phyloP scores from a whole-genome alignment of 2,329 filamentous ascomycete species.

The Zymoseptoria pseudotritici region DNA sequence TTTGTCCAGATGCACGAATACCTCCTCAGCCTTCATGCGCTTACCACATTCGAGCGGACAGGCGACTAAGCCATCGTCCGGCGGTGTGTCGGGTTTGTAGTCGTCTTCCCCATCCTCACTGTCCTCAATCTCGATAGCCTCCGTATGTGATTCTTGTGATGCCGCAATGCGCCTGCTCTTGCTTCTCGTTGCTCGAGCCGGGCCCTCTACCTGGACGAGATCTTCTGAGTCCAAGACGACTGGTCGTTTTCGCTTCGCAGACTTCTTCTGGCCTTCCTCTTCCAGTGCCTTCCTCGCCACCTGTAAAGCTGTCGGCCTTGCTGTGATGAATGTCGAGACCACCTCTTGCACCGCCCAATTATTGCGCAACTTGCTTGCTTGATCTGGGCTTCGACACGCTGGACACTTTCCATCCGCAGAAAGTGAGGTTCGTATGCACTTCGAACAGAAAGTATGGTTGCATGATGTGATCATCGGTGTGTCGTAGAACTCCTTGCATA shows the following conservation, averaged over 20 bases:
- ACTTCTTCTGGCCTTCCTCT: slow-evolving; percentile 14
- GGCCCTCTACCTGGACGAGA: slow-evolving; percentile 19
- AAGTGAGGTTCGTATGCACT: slow-evolving; percentile 85
- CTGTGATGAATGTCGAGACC: slow-evolving; percentile 66
- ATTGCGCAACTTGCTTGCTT: slow-evolving; percentile 74
- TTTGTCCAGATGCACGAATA: slow-evolving; percentile 74
- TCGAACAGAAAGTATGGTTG: slow-evolving; percentile 90
- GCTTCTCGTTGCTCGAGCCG: slow-evolving; percentile 31
- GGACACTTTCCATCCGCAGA: slow-evolving; percentile 81
- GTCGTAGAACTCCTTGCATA: slow-evolving; percentile 95
- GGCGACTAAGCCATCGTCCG: slow-evolving; percentile 67
- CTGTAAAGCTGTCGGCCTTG: slow-evolving; percentile 55
- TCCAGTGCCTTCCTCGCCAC: slow-evolving; percentile 46
- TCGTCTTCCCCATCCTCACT: slow-evolving; percentile 36
- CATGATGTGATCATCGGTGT: slow-evolving; percentile 94
- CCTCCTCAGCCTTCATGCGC: slow-evolving; percentile 70
- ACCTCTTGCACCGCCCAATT: slow-evolving; percentile 83
- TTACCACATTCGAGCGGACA: slow-evolving; percentile 73
- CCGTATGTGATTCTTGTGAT: slow-evolving; percentile 22
- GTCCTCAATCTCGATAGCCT: slow-evolving; percentile 29
- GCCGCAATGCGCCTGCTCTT: slow-evolving; percentile 30
- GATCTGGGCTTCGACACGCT: slow-evolving; percentile 67
- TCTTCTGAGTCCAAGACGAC: slow-evolving; percentile 25
- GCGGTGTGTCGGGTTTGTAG: slow-evolving; percentile 16
- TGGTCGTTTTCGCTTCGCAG: slow-evolving; percentile 48